Evolutionary conservation across 2,329 filamentous ascomycete species (phyloP), one percentile per base, ranked within the genome.

Genomic region (Arachnomyces sp.): DNA sequence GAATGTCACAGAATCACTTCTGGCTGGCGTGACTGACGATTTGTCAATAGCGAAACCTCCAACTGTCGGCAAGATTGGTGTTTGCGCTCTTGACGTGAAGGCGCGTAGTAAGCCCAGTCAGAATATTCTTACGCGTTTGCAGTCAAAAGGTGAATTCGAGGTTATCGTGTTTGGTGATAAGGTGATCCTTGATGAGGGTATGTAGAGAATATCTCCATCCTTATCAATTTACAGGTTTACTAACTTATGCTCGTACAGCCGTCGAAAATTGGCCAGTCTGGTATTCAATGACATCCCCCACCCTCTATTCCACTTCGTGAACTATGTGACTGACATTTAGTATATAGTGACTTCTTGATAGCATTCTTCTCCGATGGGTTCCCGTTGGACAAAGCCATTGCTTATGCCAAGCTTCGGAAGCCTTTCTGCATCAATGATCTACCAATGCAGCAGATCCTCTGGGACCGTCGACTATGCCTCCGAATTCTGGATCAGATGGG

Each of bases 331-430:
- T 15, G 16, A 38, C 13, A 11, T 16, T 14, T n/a, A 7, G 31
- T 25, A 9, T 34, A 12, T 45, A 74, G 72, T 63, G 92, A 98
- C 65, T 98, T 94, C 55, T 68, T 98, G 41, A 94, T 98, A 55
- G 94, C 89, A 2, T 98, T 98, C 67, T 98, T 96, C 64, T 96
- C 90, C 0, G 90, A 95, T 60, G 92, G 92, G 1, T 98, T 98
- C 51, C 92, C 92, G 0, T 68, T 98, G 34, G 89, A 96, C 50
- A 98, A 98, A 60, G 92, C 93, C 4, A 94, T 98, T 53, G 86
- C 88, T 28, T 98, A 98, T 61, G 86, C 88, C 46, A 87, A 88
- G 55, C 76, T 94, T 8, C 81, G 92, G 41, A 94, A 94, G 58
- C 92, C 92, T 0, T 96, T 95, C 53, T 95, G 90, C 58, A 89